These are phyloP conservation scores for Hortaea werneckii DNA, from an alignment of 2,329 filamentous ascomycete species.

Conservation along the genomic window DNA sequence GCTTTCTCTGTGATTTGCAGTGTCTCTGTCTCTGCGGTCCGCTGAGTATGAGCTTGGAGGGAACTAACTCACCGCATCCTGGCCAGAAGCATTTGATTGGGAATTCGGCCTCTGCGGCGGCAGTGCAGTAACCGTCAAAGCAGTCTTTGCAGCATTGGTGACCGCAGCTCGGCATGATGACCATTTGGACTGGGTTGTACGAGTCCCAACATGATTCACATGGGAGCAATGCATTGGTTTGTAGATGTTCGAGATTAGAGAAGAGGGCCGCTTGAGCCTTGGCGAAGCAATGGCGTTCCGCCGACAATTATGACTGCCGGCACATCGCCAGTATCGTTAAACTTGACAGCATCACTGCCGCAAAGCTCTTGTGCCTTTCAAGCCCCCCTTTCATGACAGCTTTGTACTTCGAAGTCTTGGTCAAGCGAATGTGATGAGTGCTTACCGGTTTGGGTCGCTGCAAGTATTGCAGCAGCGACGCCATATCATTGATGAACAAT, in stretches of 20 bases:
- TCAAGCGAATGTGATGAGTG: slow-evolving; percentile 6
- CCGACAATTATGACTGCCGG: slow-evolving; percentile 2
- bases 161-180: slow-evolving; percentile 1
- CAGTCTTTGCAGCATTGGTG: slow-evolving; percentile 7
- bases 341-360: not conserved
- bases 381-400: not conserved
- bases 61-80: slow-evolving; percentile 1
- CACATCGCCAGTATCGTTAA: slow-evolving; percentile 2
- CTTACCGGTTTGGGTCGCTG: not conserved
- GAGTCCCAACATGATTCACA: slow-evolving; percentile 1
- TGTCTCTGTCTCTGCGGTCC: not conserved
- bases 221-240: too few relatives aligned
- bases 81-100: slow-evolving; percentile 4
- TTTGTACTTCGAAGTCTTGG: slow-evolving; percentile 1
- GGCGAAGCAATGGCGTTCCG: not conserved
- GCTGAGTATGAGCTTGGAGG: not conserved
- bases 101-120: not conserved
- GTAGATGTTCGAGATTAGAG: too few relatives aligned
- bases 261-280: too few relatives aligned
- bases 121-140: slow-evolving; percentile 3
- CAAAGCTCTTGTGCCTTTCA: not conserved
- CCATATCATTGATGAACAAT: not conserved
- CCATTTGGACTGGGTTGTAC: not conserved
- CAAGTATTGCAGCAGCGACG: not conserved
- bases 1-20: not conserved